Evolutionary conservation across 2,329 filamentous ascomycete genomes (phyloP), one percentile per base, ranked within the genome.

Genomic region (Juglanconis oblonga): DNA sequence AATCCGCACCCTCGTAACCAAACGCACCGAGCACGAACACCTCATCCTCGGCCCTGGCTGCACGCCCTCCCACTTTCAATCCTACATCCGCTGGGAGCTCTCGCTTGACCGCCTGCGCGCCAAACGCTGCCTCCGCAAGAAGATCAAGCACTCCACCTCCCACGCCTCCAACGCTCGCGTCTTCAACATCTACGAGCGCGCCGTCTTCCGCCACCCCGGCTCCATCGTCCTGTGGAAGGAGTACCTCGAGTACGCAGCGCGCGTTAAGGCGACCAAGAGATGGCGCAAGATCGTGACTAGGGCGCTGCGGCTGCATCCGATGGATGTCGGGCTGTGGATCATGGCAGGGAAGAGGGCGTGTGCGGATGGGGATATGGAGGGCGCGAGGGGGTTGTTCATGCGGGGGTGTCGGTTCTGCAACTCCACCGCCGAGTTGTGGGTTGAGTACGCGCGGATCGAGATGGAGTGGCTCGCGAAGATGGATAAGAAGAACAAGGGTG

Each of bases 1-100:
- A 74, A 97, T 99, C 72, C 85, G 86, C 64, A 88, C 89, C 50
- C 92, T 99, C 65, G 89, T 96, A 55, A 88, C 88, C 71, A 97
- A 95, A 74, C 88, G 95, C 67, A 96, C 92, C 70, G 90, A 96
- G 68, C 96, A 93, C 72, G 95, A 99, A 74, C 94, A 97, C 76
- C 89, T 87, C 60, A 85, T 98, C 66, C 90, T 97, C 63, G 88
- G 91, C 3, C 87, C 92, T 31, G 91, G 92, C 52, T 87, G 88
- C 62, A 84, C 85, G 47, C 84, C 93, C 0, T 77, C 83, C 62
- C 92, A 97, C 72, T 98, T 91, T 77, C 87, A 91, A 57, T 85
- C 87, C 66, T 99, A 98, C 77, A 89, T 90, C 50, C 85, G 80
- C 59, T 89, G 86, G 85, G 87, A 90, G 69, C 81, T 82, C 64